Evolutionary conservation across 192 early-diverging fungal genomes (phyloP), one percentile per base, ranked within the genome.

Genomic region (Dissophora globulifera): DNA sequence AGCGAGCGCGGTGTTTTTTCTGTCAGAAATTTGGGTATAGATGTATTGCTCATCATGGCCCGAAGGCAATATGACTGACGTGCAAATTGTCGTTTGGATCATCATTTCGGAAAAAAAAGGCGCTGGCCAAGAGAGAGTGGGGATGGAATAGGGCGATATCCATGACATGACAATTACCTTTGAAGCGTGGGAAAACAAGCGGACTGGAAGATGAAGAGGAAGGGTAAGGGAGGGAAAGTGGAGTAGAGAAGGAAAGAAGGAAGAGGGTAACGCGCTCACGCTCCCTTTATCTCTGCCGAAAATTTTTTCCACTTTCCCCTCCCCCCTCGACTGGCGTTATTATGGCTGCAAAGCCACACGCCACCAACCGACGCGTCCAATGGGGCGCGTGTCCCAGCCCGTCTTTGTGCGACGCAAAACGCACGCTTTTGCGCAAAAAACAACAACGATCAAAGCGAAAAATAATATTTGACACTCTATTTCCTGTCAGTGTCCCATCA

Each of bases 11-110:
- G n/a, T n/a, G n/a, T n/a, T n/a, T n/a, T n/a, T n/a, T n/a, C n/a
- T 43, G 25, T 72, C 69, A 72, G 60, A 64, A 72, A 72, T 72
- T 72, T 72, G 69, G 69, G 69, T 72, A 72, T 72, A 72, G 58
- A 60, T 69, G 40, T 62, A 58, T 56, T 63, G 54, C 54, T 62
- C 69, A 63, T 58, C 61, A 69, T 59, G 52, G 62, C 62, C 60
- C 43, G 48, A 26, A 46, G 59, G 59, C 48, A 62, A 48, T 62
- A 70, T 56, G 69, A 72, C 69, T 72, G 69, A 72, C 69, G 69
- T 72, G 69, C 69, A 72, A 72, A 70, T 49, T 72, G 69, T 72
- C 69, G 46, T 72, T 58, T 27, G 58, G 38, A 72, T 72, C 69
- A 72, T 72, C 69, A 64, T 43, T 63, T 72, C 45, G 50, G 22